Conservation (phyloP, 306 rosid genomes). For the Ormosia emarginata region DNA sequence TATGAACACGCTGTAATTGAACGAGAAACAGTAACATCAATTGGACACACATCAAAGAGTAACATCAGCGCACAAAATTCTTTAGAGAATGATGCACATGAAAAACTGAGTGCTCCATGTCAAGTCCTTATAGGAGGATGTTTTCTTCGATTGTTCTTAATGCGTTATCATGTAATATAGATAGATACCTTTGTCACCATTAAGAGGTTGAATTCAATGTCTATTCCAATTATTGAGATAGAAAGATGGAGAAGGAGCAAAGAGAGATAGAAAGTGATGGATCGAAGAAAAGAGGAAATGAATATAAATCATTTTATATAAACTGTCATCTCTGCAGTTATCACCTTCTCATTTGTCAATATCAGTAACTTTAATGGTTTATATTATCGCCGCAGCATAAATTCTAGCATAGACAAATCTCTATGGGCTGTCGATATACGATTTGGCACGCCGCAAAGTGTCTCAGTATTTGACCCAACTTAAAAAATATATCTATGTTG, state of each 20-base stretch:
- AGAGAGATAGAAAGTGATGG: conserved; percentile 9
- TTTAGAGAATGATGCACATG: conserved; percentile 5
- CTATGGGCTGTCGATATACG: background rate
- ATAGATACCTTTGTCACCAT: conserved; percentile 30
- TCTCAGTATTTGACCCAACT: background rate
- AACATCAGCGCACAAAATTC: background rate
- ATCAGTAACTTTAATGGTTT: background rate
- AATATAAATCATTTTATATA: background rate
- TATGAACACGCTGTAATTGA: conserved; percentile 3
- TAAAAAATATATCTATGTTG: background rate
- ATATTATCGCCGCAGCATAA: background rate
- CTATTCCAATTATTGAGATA: conserved; percentile 29
- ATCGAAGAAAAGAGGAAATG: background rate
- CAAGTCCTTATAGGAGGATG: conserved; percentile 20
- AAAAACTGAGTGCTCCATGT: background rate
- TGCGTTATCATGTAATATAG: conserved; percentile 21
- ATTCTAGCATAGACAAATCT: background rate
- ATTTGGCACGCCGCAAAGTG: background rate
- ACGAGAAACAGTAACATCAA: conserved; percentile 17
- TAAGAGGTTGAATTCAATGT: conserved; percentile 17
- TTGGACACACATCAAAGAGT: background rate
- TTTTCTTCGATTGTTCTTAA: background rate
- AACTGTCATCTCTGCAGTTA: background rate
- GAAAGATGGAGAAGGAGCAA: background rate
- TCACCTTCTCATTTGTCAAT: background rate